A percentile compares a stretch with the other conserved stretches of the same genome.
Conservation (phyloP, 2,329 filamentous ascomycete species). For the Fusarium sp. region DNA sequence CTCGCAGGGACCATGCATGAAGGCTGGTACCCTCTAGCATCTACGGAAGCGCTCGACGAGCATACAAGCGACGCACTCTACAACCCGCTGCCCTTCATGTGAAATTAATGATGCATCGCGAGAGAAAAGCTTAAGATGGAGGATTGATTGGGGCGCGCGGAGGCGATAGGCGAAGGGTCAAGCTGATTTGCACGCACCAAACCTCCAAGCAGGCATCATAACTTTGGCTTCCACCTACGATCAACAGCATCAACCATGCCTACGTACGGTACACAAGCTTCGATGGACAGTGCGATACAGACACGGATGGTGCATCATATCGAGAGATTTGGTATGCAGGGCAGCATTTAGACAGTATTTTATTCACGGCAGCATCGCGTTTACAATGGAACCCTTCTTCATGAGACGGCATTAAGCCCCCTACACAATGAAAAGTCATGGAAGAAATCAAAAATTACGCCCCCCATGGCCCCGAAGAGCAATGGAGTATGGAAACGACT, state of each 20-base stretch:
- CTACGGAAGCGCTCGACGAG: not conserved
- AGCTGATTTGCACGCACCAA: not conserved
- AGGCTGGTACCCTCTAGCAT: not conserved
- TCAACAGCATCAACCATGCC: not conserved
- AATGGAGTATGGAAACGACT: slow-evolving; percentile 60
- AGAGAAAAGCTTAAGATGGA: not conserved
- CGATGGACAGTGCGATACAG: not conserved
- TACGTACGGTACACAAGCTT: too few species aligned
- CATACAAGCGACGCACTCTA: not conserved
- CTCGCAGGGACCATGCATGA: not conserved
- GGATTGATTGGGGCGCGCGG: too few species aligned
- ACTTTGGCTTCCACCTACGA: not conserved
- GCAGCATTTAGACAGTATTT: rapidly evolving
- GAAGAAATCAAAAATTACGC: slow-evolving; percentile 64
- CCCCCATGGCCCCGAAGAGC: slow-evolving; percentile 65
- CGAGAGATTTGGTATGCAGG: too few species aligned
- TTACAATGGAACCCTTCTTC: slow-evolving; percentile 54
- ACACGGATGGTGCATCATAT: too few species aligned
- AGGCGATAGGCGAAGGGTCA: not conserved
- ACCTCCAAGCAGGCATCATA: not conserved
- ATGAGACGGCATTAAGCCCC: slow-evolving; percentile 53
- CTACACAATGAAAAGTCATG: slow-evolving; percentile 58
- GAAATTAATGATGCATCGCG: not conserved
- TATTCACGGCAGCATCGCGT: rapidly evolving
- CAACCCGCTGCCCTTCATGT: not conserved